Conservation (phyloP, 1,139 yeast genomes). For the Yamadazyma conglobata region DNA sequence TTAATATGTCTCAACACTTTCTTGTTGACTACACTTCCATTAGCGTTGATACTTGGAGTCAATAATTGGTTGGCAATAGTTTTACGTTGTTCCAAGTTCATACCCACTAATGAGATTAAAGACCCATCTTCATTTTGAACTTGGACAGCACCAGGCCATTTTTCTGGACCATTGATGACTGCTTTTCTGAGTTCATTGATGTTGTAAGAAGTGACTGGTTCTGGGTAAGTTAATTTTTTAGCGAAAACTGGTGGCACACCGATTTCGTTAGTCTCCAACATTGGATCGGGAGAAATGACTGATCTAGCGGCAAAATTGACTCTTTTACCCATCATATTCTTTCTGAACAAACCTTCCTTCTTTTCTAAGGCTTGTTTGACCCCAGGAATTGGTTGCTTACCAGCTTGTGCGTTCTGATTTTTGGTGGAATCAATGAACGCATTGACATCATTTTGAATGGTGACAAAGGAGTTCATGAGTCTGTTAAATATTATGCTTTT, state of each 20-base stretch:
- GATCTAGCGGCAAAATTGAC: slow-evolving; percentile 99
- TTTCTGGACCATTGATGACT: slow-evolving; percentile 94
- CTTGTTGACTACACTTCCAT: slow-evolving; percentile 62
- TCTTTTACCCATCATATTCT: slow-evolving; percentile 99
- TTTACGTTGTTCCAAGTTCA: slow-evolving; percentile 91
- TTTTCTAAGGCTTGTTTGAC: slow-evolving; percentile 96
- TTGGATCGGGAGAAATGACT: slow-evolving; percentile 98
- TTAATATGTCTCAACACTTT: slow-evolving; percentile 93
- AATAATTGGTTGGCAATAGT: slow-evolving; percentile 93
- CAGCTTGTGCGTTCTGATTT: slow-evolving; percentile 67
- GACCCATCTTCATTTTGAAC: slow-evolving; percentile 97
- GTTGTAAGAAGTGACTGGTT: slow-evolving; percentile 95
- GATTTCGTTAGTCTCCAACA: slow-evolving; percentile 93
- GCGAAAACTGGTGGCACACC: slow-evolving; percentile 99
- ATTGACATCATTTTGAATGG: slow-evolving; percentile 92
- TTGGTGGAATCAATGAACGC: slow-evolving; percentile 91
- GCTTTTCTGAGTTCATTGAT: slow-evolving; percentile 90
- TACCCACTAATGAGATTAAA: slow-evolving; percentile 74
- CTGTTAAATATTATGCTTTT: slow-evolving; percentile 79
- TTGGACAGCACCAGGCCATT: slow-evolving; percentile 98
- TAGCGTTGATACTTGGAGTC: slow-evolving; percentile 66
- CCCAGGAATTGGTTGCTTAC: slow-evolving; percentile 85
- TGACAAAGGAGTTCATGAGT: slow-evolving; percentile 92
- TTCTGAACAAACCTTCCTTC: slow-evolving; percentile 97
- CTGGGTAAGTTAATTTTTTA: slow-evolving; percentile 91